Evolutionary conservation across 768 basidiomycete species (phyloP), one percentile per base, ranked within the genome.

Genomic region (Serendipita sp.): DNA sequence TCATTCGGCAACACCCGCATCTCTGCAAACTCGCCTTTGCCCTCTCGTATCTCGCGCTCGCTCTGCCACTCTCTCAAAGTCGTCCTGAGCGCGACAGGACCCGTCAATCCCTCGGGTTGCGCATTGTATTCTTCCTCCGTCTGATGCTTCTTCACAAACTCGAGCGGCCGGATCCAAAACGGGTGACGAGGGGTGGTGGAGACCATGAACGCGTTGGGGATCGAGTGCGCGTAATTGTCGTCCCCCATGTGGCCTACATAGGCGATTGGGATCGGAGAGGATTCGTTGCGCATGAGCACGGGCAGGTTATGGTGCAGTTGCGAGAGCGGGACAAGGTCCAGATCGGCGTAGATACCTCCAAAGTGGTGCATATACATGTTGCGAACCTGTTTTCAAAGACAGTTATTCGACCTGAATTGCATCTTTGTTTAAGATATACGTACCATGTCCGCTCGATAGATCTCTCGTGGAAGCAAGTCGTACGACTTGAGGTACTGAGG

Each of bases 341-440:
- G 2, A 31, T 58, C 53, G 4, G 53, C 53, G n/a, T 58, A 58
- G 53, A 58, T 24, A 31, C 53, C 53, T 31, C 53, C 53, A 31
- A 58, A 58, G 20, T 33, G 20, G n/a, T 58, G 53, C 53, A 58
- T 58, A n/a, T 58, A 58, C 53, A 58, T 58, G 24, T 58, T 58
- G 7, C 53, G 53, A 33, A 58, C 53, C 53, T 58, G 30, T 9
- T 42, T 42, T 9, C 17, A 31, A 31, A 58, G 17, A 38, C 34
- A 14, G 34, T 38, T 38, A 38, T 14, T 38, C 14, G 5, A 7
- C 14, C 34, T 7, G 34, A 38, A 38, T 38, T 5, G 5, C 34
- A 38, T 14, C 14, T 38, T 38, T 38, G 5, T 38, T 5, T 17
- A 11, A 11, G 22, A 11, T 9, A n/a, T 31, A 9, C 48, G 11